Conservation (phyloP, 495 filamentous ascomycete genomes). For the Lophiotrema nucula region DNA sequence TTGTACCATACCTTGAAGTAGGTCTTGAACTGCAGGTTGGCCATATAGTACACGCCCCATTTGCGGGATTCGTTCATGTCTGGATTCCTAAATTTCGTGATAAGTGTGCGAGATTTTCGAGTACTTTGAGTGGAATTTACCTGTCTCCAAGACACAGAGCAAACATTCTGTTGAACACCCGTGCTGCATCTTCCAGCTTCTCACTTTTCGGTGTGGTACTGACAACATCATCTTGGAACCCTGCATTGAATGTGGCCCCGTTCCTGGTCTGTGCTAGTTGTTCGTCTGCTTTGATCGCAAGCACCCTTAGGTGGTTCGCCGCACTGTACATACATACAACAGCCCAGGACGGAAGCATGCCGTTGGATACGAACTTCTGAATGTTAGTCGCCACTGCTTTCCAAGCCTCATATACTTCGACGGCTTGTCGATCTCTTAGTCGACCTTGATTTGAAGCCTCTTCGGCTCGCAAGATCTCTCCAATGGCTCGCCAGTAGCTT, state of each 20-base stretch:
- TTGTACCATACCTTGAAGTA: conserved; percentile 71
- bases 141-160: conserved; percentile 82
- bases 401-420: conserved; percentile 78
- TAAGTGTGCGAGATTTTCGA: neutral
- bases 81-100: conserved; percentile 55
- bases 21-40: conserved; percentile 93
- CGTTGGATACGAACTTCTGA: conserved; percentile 66
- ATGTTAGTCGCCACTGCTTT: conserved; percentile 69
- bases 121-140: conserved; percentile 48
- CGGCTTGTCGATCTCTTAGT: conserved; percentile 56
- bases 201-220: conserved; percentile 69
- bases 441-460: conserved; percentile 39
- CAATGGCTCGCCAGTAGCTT: conserved; percentile 77
- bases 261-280: conserved; percentile 52
- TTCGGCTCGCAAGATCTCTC: conserved; percentile 49
- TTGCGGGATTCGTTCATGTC: conserved; percentile 87
- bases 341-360: conserved; percentile 75
- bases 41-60: conserved; percentile 93
- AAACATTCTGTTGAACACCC: conserved; percentile 85
- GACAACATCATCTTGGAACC: conserved; percentile 74
- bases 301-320: conserved; percentile 77
- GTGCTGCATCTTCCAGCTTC: conserved; percentile 83
- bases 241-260: conserved; percentile 44
- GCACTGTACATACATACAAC: conserved; percentile 82
- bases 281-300: conserved; percentile 85